phyloP scores from a whole-genome alignment of 345 rosid species.

The Odontarrhena argentea region DNA sequence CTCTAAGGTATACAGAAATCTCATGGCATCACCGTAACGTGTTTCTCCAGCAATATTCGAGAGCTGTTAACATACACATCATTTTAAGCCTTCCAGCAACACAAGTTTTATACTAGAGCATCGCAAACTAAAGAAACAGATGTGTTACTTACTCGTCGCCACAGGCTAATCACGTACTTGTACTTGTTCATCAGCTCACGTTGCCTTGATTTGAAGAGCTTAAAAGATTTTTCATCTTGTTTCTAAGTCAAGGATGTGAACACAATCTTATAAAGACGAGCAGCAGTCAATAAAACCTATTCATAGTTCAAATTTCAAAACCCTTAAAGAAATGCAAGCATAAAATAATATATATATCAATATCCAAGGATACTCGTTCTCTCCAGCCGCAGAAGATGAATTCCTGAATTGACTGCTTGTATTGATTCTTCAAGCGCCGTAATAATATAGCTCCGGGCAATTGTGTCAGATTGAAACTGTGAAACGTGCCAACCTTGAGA shows the following conservation, averaged over 20 bases:
- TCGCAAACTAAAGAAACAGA: constrained; percentile 30
- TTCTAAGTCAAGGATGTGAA: constrained; percentile 39
- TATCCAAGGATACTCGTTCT: constrained; percentile 86
- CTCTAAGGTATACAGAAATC: constrained; percentile 69
- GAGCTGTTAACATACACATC: constrained; percentile 54
- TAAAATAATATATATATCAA: not conserved
- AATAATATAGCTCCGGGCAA: constrained; percentile 90
- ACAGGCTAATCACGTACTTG: constrained; percentile 76
- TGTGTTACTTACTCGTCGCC: constrained; percentile 80
- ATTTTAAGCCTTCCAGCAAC: constrained; percentile 8
- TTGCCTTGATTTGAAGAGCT: constrained; percentile 65
- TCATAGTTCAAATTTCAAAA: constrained; percentile 18
- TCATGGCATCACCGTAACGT: constrained; percentile 79
- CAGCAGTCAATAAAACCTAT: constrained; percentile 4
- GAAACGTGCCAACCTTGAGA: constrained; percentile 93
- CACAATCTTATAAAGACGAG: constrained; percentile 10
- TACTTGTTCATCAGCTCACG: constrained; percentile 81
- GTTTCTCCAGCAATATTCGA: constrained; percentile 74
- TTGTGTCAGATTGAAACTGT: constrained; percentile 82
- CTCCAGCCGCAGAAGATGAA: constrained; percentile 81
- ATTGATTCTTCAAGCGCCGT: constrained; percentile 92
- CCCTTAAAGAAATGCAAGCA: constrained; percentile 4
- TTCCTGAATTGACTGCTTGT: constrained; percentile 75
- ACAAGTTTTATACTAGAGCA: not conserved
- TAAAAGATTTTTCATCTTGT: constrained; percentile 77